Evolutionary conservation across 352 stramenopile species (phyloP), one percentile per base, ranked within the genome.

Genomic region (Pythium guiyangense): DNA sequence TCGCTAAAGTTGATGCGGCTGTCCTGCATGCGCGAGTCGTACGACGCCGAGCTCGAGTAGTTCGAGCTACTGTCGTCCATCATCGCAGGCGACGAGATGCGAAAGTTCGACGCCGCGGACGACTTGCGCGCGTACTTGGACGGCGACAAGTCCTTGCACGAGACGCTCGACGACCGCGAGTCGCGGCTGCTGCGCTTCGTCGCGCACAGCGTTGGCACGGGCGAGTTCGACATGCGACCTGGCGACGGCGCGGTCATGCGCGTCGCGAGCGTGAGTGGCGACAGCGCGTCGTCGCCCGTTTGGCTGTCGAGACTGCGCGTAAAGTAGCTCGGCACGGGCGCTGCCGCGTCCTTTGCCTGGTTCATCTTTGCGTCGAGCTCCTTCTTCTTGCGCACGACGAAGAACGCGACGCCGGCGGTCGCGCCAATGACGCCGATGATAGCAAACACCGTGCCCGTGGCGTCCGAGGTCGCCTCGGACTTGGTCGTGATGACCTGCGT

Each of bases 1-100:
- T 88, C 77, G 52, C 79, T 90, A 59, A 88, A 88, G 63, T 86
- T 75, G 56, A 86, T 71, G n/a, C 76, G 70, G 51, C 77, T 87
- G 63, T 84, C 69, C 52, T 69, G 50, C 31, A 74, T 73, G 25
- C 74, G 72, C 45, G 39, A 59, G 34, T 58, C 45, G 61, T 58
- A 68, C 27, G 70, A 66, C 49, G 60, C 64, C 34, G 66, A 79
- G 58, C 46, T 64, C 49, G 57, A 63, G 50, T 69, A 80, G 18
- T 72, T 50, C 6, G 62, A 64, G 26, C 31, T 62, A 25, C 53
- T 55, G 55, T 71, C 58, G 47, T 66, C 70, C 18, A 86, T 59
- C 25, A 77, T 63, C 47, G 67, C 70, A 37, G 73, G 74, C 44
- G 76, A 86, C n/a, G 76, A 87, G 40, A 70, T 59, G 37, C 70